Percentiles rank a stretch among this genome's conserved stretches.
phyloP scores from a whole-genome alignment of 108 stramenopile species.

The Cyclostephanos tholiformis region DNA sequence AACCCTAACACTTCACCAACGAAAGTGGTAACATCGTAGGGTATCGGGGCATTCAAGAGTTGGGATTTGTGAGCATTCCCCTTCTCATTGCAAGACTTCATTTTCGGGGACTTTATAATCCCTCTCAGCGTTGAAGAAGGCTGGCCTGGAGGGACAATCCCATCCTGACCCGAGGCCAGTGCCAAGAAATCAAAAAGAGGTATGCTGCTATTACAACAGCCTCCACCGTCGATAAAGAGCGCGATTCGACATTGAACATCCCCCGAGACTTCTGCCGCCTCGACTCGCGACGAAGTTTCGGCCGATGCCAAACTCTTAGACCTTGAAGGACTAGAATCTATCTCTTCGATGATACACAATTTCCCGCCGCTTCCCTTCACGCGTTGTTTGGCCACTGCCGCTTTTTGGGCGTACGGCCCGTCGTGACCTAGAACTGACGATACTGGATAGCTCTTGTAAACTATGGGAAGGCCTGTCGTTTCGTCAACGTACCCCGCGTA shows the following conservation, averaged over 20 bases:
- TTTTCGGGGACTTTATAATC: constrained; percentile 23
- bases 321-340: constrained; percentile 7
- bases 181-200: constrained; percentile 34
- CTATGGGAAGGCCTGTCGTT: neutral
- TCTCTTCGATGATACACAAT: constrained; percentile 33
- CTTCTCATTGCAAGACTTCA: constrained; percentile 7
- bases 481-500: constrained; percentile 33
- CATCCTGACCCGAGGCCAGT: constrained; percentile 2
- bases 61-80: constrained; percentile 28
- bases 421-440: neutral
- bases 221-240: constrained; percentile 16
- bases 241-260: constrained; percentile 11
- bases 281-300: neutral
- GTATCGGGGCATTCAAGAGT: constrained; percentile 30
- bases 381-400: constrained; percentile 35
- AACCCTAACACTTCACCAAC: neutral
- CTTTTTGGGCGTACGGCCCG: neutral
- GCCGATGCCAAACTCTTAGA: neutral
- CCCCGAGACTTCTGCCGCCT: neutral
- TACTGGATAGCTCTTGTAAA: neutral
- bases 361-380: constrained; percentile 39
- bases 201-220: neutral
- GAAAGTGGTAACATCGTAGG: neutral
- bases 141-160: neutral
- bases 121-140: constrained; percentile 12